Percentiles rank a stretch among this genome's conserved stretches.
phyloP scores from a whole-genome alignment of 139 green algal genomes.

The Tetradesmus obliquus region DNA sequence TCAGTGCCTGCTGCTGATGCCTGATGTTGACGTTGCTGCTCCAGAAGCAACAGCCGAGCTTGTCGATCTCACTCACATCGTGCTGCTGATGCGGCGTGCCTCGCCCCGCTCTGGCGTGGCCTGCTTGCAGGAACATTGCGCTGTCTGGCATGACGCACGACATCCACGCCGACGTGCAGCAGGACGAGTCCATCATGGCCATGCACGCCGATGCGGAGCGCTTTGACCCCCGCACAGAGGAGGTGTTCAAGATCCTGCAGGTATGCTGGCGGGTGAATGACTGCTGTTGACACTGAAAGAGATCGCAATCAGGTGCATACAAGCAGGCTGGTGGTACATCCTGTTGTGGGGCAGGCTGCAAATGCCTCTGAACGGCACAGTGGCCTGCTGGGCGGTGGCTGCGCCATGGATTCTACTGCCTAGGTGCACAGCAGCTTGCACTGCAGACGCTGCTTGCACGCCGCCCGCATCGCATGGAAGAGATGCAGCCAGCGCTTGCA shows the following conservation, averaged over 20 bases:
- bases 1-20: no score
- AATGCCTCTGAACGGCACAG: not conserved
- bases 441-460: not conserved
- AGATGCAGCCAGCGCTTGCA: not conserved
- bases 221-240: conserved; percentile 80
- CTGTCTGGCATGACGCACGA: not conserved
- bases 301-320: not conserved
- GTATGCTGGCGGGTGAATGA: conserved; percentile 49
- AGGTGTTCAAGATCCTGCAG: conserved; percentile 76
- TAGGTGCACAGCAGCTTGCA: not conserved
- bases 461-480: not conserved
- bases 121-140: no score
- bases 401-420: no score
- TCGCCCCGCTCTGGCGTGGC: no score
- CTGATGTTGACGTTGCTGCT: no score
- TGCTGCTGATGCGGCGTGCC: no score
- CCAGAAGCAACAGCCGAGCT: no score
- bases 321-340: not conserved
- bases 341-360: not conserved
- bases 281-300: not conserved
- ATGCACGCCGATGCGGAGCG: conserved; percentile 57
- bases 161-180: not conserved
- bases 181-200: not conserved
- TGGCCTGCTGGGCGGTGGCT: no score
- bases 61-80: no score